phyloP scores from a whole-genome alignment of 2,329 filamentous ascomycete species.

The Botrytis sinoallii region DNA sequence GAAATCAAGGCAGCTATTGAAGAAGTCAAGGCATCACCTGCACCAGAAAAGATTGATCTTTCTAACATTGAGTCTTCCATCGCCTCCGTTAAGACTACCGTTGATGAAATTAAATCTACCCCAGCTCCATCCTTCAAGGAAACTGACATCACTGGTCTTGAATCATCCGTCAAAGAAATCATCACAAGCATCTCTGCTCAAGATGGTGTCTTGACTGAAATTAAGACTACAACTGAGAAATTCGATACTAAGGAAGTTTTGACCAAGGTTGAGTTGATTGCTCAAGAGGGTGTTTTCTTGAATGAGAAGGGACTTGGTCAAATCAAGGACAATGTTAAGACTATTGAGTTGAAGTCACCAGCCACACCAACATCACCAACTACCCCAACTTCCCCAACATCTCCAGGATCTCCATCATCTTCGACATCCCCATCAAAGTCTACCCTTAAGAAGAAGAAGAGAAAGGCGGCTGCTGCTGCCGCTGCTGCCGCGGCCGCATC shows the following conservation, averaged over 20 bases:
- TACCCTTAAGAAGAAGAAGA: conserved; percentile 6
- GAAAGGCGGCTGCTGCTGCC: not conserved
- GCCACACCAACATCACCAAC: conserved; percentile 44
- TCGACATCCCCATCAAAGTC: conserved; percentile 54
- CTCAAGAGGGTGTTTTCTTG: conserved; percentile 13
- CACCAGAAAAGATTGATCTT: conserved; percentile 25
- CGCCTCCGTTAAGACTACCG: conserved; percentile 22
- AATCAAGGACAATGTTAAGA: conserved; percentile 9
- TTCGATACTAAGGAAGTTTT: conserved; percentile 24
- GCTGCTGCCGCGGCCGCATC: not conserved
- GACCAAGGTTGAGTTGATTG: conserved; percentile 12
- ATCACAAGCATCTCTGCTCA: conserved; percentile 17
- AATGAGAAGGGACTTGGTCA: conserved; percentile 17
- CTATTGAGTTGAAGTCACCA: conserved; percentile 25
- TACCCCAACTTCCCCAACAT: conserved; percentile 39
- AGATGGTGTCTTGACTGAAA: conserved; percentile 24
- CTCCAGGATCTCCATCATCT: conserved; percentile 32
- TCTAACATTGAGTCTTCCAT: conserved; percentile 23
- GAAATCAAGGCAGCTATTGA: conserved; percentile 25
- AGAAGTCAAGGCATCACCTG: conserved; percentile 18
- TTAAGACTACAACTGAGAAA: conserved; percentile 29
- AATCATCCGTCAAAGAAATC: conserved; percentile 23
- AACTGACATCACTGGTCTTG: conserved; percentile 24
- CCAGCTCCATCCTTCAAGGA: conserved; percentile 20
- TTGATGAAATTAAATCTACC: conserved; percentile 23